Evolutionary conservation across 352 stramenopile species (phyloP).

Genomic region (Globisporangium apiculatum): DNA sequence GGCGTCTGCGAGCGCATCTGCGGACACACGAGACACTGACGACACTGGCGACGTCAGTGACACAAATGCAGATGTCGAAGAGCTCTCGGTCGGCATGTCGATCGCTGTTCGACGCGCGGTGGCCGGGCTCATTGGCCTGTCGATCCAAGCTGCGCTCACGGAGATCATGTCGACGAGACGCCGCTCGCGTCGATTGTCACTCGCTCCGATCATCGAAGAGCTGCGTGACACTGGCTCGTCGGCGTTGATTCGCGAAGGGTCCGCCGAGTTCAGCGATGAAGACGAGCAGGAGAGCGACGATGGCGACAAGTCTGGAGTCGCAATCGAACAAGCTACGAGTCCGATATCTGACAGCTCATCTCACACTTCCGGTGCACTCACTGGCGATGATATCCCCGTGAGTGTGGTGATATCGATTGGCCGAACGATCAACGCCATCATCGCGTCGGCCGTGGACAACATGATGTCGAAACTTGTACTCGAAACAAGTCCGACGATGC

Average conservation of each 20-base stretch:
- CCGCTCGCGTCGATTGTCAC: conserved; percentile 9
- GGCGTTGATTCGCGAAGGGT: conserved; percentile 1
- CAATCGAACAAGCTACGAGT: neutral
- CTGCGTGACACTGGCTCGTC: neutral
- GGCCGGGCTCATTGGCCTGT: conserved; percentile 32
- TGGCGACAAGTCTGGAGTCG: neutral
- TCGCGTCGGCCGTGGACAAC: conserved; percentile 21
- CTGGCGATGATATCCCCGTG: conserved; percentile 15
- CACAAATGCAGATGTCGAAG: neutral
- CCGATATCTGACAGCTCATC: no score
- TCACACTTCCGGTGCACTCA: neutral
- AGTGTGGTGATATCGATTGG: conserved; percentile 22
- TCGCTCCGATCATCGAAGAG: conserved; percentile 16
- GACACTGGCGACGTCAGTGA: neutral
- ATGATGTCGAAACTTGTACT: conserved; percentile 13
- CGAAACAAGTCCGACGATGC: neutral
- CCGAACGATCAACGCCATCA: conserved; percentile 21
- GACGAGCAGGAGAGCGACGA: neutral
- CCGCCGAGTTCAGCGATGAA: neutral
- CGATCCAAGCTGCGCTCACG: conserved; percentile 28
- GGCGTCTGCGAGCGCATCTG: no score
- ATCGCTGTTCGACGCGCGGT: conserved; percentile 29
- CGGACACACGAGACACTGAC: no score
- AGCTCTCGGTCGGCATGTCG: conserved; percentile 31
- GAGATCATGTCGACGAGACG: conserved; percentile 21